Evolutionary conservation across 2,329 filamentous ascomycete genomes (phyloP).

Genomic region (Pyrenophora graminea): DNA sequence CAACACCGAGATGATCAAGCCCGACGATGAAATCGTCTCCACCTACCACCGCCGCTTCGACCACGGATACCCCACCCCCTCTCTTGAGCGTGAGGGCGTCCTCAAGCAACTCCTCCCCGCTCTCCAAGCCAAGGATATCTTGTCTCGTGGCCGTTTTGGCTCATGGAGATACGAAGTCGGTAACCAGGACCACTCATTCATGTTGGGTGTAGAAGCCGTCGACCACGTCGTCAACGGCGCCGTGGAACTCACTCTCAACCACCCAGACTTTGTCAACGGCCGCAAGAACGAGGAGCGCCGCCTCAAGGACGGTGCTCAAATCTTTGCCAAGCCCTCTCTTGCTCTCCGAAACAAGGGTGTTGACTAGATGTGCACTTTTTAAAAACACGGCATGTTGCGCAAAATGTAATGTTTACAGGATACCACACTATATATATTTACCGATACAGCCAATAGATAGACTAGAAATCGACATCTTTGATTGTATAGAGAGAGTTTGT

Average conservation of each 20-base stretch:
- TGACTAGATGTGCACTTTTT: constrained; percentile 15
- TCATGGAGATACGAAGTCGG: constrained; percentile 97
- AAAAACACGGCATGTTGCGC: constrained; percentile 14
- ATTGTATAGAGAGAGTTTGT: constrained; percentile 1
- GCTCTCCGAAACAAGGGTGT: constrained; percentile 34
- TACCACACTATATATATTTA: constrained; percentile 15
- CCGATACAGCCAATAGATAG: neutral
- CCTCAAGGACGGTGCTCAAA: constrained; percentile 64
- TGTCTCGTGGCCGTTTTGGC: constrained; percentile 94
- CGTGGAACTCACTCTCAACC: constrained; percentile 91
- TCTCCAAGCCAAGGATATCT: constrained; percentile 88
- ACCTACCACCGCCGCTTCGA: constrained; percentile 98
- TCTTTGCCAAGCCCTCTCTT: constrained; percentile 54
- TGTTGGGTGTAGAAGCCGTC: constrained; percentile 91
- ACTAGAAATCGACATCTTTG: neutral
- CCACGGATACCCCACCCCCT: constrained; percentile 96
- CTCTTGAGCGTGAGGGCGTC: constrained; percentile 92
- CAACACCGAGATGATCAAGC: constrained; percentile 95
- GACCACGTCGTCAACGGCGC: constrained; percentile 89
- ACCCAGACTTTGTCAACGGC: constrained; percentile 92
- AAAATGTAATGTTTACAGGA: constrained; percentile 17
- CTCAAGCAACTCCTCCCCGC: constrained; percentile 91
- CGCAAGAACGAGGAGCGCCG: constrained; percentile 69
- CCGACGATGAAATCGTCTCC: constrained; percentile 91
- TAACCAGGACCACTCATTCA: constrained; percentile 98